Base-by-base conservation (phyloP, 2,329 filamentous ascomycete genomes). In the Helminthosporium solani region DNA sequence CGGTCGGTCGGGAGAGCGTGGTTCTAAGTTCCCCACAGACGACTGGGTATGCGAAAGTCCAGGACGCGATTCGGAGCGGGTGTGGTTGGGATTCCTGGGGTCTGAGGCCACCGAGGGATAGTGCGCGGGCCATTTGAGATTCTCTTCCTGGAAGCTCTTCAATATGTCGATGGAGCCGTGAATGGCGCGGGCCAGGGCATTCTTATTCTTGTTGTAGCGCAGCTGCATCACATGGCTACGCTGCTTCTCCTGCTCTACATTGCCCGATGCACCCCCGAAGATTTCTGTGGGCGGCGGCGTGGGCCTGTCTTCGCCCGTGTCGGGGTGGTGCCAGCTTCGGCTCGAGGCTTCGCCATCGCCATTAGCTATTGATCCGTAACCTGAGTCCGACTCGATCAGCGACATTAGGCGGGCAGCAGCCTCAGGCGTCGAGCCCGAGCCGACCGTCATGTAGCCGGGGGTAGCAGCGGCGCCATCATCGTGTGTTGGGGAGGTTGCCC, bases 141-240 rank as follows among this genome's bases (percentile, higher is more conserved):
- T 99, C 80, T 89, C 94, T 52, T 91, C 81, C 70, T 95, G 91
- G 46, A 99, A 79, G 49, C 83, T 83, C 68, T 87, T 86, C 54
- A 99, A 74, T 2, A 90, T 83, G 49, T 96, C 90, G 47, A 96
- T 83, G 7, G 91, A 92, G 57, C 85, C 83, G 63, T 85, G 88
- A 65, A 99, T 96, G 12, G 90, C 87, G 49, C 91, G 86, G 34
- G 84, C 89, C n/a, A 99, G 82, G 25, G 88, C 84, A 5, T 85
- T 88, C 48, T 91, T 85, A 68, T 97, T 96, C 62, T 90, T 84
- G 70, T 97, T 97, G 74, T 96, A 96, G 78, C 88, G 89, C 55
- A 97, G 80, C 73, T 97, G 94, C 64, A 95, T 87, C 39, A 96
- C 84, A 70, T 95, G 89, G 64, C 86, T 88, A 30, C 89, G 56